Evolutionary conservation across 176 grass and related monocot species (phyloP), one percentile per base, ranked within the genome.

Genomic region (Raddia distichophylla): DNA sequence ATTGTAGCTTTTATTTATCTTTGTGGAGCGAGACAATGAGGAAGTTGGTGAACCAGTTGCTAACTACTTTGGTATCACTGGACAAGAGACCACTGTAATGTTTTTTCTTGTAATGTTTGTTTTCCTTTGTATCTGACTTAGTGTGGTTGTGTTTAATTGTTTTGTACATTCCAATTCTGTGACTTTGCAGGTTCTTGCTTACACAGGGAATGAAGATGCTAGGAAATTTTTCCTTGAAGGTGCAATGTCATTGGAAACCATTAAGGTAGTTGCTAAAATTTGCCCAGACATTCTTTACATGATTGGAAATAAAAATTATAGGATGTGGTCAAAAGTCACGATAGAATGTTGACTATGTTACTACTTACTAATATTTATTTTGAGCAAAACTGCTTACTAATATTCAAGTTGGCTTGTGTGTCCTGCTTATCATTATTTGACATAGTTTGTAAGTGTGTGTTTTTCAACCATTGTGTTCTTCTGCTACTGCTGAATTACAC

Each of bases 1-100:
- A 72, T 32, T 89, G 88, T 80, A 97, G 96, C 76, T 99, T 49
- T 83, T 99, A 69, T 99, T 99, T 93, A 80, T 99, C 27, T 95
- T 69, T 75, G 96, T 99, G 89, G 96, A 92, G 74, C 86, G 87
- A 58, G 93, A 99, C 69, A 79, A 90, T 49, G 85, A 93, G 71
- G 87, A 99, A 75, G 75, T 95, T 83, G 96, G 96, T 42, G 91
- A 89, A 83, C 96, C 90, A 77, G 91, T 99, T 79, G 91, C 88
- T 64, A 86, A 92, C 57, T 95, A 99, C 90, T 99, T 99, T 46
- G 96, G 93, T 66, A 82, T 93, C 46, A 86, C 89, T 83, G 91
- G 87, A 84, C 47, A 93, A 52, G 82, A 83, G 51, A 91, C 93
- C 68, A 91, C 94, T 46, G 91, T 95, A 81, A 91, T n/a, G 10